Conservation (phyloP, 306 rosid genomes). For the Dryas drummondii region DNA sequence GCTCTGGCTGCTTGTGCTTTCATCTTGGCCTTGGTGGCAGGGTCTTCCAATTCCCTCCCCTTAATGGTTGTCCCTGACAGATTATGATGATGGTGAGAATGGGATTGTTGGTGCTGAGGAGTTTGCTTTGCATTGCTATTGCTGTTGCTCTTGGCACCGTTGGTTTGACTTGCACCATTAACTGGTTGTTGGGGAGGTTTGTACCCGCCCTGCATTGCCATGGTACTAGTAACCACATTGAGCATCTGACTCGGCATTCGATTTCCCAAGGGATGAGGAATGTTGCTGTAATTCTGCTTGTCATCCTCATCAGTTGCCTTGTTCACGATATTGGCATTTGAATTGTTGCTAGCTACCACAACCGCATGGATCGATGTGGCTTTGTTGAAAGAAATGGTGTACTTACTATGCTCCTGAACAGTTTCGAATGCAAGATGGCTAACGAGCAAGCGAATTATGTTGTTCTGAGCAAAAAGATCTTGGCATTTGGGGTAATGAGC, state of each 20-base stretch:
- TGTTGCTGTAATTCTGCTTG: constrained; percentile 25
- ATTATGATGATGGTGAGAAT: constrained; percentile 39
- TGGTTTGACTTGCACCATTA: constrained; percentile 29
- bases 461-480: constrained; percentile 82
- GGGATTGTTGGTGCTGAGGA: constrained; percentile 38
- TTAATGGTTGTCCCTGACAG: constrained; percentile 56
- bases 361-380: constrained; percentile 77
- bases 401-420: constrained; percentile 85
- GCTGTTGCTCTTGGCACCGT: constrained; percentile 20
- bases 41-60: constrained; percentile 75
- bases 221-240: constrained; percentile 54
- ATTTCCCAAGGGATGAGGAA: constrained; percentile 59
- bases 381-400: constrained; percentile 52
- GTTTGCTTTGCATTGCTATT: constrained; percentile 41
- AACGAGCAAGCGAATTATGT: constrained; percentile 72
- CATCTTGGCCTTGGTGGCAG: constrained; percentile 65
- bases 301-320: constrained; percentile 33
- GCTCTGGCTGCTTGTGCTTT: constrained; percentile 95
- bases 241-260: constrained; percentile 51
- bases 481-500: constrained; percentile 70
- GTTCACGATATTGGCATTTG: neutral
- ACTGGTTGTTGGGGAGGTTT: constrained; percentile 21
- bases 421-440: constrained; percentile 91
- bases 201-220: constrained; percentile 50
- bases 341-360: constrained; percentile 54